Conservation (phyloP, 352 stramenopile species). For the Salisapilia sapeloensis region DNA sequence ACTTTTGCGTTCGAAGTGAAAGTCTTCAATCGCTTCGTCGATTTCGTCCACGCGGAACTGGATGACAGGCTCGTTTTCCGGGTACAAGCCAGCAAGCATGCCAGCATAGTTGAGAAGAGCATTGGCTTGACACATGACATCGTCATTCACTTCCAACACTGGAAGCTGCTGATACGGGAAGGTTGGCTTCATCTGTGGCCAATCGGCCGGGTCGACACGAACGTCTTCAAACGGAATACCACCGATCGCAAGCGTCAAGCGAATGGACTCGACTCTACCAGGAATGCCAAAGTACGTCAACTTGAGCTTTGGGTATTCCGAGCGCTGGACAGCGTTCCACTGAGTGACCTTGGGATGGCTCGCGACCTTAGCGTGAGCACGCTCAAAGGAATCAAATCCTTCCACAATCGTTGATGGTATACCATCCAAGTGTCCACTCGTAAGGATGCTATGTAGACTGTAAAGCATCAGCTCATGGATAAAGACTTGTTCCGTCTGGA, state of each 20-base stretch:
- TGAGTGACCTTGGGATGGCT: conserved; percentile 13
- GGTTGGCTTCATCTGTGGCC: conserved; percentile 9
- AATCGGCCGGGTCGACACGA: conserved; percentile 12
- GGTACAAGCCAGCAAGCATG: conserved; percentile 21
- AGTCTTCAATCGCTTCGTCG: conserved; percentile 14
- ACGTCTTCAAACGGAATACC: conserved; percentile 37
- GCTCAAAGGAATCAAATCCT: conserved; percentile 4
- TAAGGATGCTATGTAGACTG: conserved; percentile 6
- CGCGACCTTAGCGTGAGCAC: conserved; percentile 6
- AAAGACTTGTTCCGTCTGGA: conserved; percentile 5
- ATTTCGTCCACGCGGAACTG: conserved; percentile 23
- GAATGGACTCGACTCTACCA: conserved; percentile 30
- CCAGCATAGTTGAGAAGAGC: conserved; percentile 45
- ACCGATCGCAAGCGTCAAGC: conserved; percentile 23
- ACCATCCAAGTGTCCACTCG: conserved; percentile 13
- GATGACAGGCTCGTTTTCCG: conserved; percentile 7
- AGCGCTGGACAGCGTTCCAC: conserved; percentile 9
- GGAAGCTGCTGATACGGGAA: conserved; percentile 26
- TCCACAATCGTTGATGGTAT: conserved; percentile 11
- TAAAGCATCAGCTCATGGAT: conserved; percentile 14
- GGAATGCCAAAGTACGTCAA: conserved; percentile 34
- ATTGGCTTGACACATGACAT: conserved; percentile 13
- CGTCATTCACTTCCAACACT: conserved; percentile 19
- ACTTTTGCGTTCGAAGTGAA: conserved; percentile 6
- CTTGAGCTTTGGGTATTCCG: conserved; percentile 15